Base-by-base conservation (phyloP, 192 early-diverging fungal species). In the Umbelopsis vinacea region DNA sequence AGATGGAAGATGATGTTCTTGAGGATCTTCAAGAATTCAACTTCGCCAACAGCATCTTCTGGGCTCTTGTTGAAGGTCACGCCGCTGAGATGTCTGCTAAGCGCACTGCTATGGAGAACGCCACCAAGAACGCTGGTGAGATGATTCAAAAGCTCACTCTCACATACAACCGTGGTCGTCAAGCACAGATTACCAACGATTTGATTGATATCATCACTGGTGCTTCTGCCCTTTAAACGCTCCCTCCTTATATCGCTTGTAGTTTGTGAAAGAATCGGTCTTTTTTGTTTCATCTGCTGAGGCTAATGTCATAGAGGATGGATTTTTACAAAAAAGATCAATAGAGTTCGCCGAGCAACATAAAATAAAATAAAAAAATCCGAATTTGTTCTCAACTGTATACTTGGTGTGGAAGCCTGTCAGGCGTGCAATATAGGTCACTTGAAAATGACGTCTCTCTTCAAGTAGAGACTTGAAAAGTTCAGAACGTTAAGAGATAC, bases 61-160 rank as follows among this genome's bases (percentile, higher is more conserved):
- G 94, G 93, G 96, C 90, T 73, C 85, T 99, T 69, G 92, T 94
- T 68, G 97, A 99, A 84, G 96, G 96, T 68, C 94, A 97, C 77
- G 95, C 96, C 52, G 87, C 95, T 29, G 97, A 99, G 81, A 92
- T 97, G 91, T 90, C 92, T 68, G 93, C 97, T 71, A 95, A 94
- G 89, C 92, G 96, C 72, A 92, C 93, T 75, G 97, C 97, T 74
- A 99, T 98, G 97, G 97, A 99, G 89, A 99, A 99, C 83, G 96
- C 97, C 45, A 98, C 96, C 84, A 96, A 98, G 90, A 99, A 99
- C 86, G 97, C 96, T 69, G 93, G 92, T 80, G 96, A 99, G 72
- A 97, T 99, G 90, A 95, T 99, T 87, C 86, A 91, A 81, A 96
- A 92, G 80, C 87, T 99, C 63, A 97, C 96, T 63, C 86, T 99